Evolutionary conservation across 495 filamentous ascomycete species (phyloP).

Genomic region (Penicillium waksmanii): DNA sequence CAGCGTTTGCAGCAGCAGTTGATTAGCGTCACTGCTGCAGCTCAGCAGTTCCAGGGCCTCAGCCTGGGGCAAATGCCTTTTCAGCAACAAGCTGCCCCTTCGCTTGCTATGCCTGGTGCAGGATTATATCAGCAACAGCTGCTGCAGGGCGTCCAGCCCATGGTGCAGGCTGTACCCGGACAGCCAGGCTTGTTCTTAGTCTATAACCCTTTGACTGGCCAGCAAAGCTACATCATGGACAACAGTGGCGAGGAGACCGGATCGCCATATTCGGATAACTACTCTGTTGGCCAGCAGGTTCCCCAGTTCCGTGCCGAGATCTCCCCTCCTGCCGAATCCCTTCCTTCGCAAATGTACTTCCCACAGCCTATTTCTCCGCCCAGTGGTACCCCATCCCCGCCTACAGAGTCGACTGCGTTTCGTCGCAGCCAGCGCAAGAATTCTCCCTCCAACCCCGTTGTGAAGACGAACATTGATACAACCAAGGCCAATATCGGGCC

Average conservation of each 20-base stretch:
- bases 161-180: slow-evolving; percentile 67
- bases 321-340: slow-evolving; percentile 71
- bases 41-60: slow-evolving; percentile 78
- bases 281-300: slow-evolving; percentile 51
- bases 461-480: slow-evolving; percentile 61
- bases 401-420: slow-evolving; percentile 77
- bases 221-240: slow-evolving; percentile 74
- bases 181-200: slow-evolving; percentile 78
- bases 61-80: slow-evolving; percentile 51
- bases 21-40: slow-evolving; percentile 57
- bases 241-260: slow-evolving; percentile 46
- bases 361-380: slow-evolving; percentile 63
- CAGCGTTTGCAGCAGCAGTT: slow-evolving; percentile 75
- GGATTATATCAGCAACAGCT: slow-evolving; percentile 70
- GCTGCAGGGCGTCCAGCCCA: slow-evolving; percentile 73
- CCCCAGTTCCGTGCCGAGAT: slow-evolving; percentile 76
- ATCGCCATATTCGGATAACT: slow-evolving; percentile 38
- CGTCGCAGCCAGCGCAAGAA: slow-evolving; percentile 92
- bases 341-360: slow-evolving; percentile 49
- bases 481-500: slow-evolving; percentile 57
- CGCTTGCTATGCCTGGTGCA: slow-evolving; percentile 47
- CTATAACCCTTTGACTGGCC: slow-evolving; percentile 81
- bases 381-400: slow-evolving; percentile 64
- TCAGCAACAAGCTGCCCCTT: slow-evolving; percentile 46
- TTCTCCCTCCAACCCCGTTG: slow-evolving; percentile 70